phyloP scores from a whole-genome alignment of 2,329 filamentous ascomycete species.

The Paracamarosporium sp. region DNA sequence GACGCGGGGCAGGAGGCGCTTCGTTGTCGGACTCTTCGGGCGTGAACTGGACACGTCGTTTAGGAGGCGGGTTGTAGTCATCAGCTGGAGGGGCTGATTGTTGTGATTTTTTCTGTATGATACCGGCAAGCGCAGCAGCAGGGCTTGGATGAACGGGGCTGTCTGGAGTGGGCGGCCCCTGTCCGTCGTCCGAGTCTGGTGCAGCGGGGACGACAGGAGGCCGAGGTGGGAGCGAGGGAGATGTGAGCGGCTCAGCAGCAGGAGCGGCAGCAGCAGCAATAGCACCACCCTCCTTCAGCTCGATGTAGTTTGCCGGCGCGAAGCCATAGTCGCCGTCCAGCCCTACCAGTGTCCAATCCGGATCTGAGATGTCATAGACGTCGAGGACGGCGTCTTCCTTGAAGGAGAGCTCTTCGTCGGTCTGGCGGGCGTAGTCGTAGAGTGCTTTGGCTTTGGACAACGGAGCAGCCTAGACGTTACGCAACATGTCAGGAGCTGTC shows the following conservation, averaged over 20 bases:
- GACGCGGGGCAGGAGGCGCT: constrained; percentile 59
- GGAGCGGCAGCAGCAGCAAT: too few species aligned
- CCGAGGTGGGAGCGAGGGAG: constrained; percentile 52
- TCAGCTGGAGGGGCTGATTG: constrained; percentile 35
- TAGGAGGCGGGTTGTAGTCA: constrained; percentile 60
- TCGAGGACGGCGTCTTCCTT: constrained; percentile 82
- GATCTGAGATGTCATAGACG: constrained; percentile 89
- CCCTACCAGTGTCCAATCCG: constrained; percentile 95
- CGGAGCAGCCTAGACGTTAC: constrained; percentile 64
- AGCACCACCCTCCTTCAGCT: constrained; percentile 64
- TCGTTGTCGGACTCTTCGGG: constrained; percentile 74
- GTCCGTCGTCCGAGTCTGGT: constrained; percentile 53
- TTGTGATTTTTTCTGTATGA: constrained; percentile 58
- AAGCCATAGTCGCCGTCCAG: constrained; percentile 88
- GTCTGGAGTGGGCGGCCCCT: constrained; percentile 51
- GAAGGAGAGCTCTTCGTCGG: constrained; percentile 96
- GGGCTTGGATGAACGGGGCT: constrained; percentile 58
- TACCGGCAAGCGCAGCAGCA: constrained; percentile 65
- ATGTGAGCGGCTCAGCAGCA: constrained; percentile 48
- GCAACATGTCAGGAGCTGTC: constrained; percentile 10
- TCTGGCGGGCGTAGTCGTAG: constrained; percentile 97
- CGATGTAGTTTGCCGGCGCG: constrained; percentile 94
- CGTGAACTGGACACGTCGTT: constrained; percentile 62
- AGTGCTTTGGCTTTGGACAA: constrained; percentile 81
- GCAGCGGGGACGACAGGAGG: constrained; percentile 47